Evolutionary conservation across 345 rosid genomes (phyloP), one percentile per base, ranked within the genome.

Genomic region (Lepidium africanum): DNA sequence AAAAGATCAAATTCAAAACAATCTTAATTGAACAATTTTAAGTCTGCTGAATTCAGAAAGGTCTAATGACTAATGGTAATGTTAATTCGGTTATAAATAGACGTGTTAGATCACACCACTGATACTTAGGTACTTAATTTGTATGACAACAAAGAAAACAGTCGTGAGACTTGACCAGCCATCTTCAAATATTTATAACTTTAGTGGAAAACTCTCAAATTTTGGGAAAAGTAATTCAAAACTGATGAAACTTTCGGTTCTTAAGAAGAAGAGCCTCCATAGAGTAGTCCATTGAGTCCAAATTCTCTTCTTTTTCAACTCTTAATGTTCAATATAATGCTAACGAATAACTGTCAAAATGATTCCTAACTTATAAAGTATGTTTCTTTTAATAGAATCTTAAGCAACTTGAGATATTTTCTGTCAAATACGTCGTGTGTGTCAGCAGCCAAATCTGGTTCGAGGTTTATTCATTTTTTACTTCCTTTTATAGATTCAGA

Each of bases 401-500:
- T 63, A 55, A 49, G 60, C 76, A 72, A 72, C 65, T 72, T 63
- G 71, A 56, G 23, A 45, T 55, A 15, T 36, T 25, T 10, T 17
- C 17, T n/a, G 38, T 50, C 68, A 53, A 54, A 37, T n/a, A 51
- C 5, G 17, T 30, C 33, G 33, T 30, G 33, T 27, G 32, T 30
- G 55, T 55, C 19, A 27, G 76, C 65, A 72, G 65, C 71, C 65
- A 65, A 58, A 57, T 56, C 33, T n/a, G 59, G 71, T 65, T 56
- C 45, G 45, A 72, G 25, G 49, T 47, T 64, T 39, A 40, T 65
- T 33, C 27, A 54, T 46, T 15, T 63, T 36, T 58, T 7, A 10
- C 50, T 16, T 17, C 45, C 65, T 56, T 63, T 63, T 15, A 16
- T 14, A 45, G 57, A 63, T 3, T 51, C 16, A 38, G 64, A 63